Conservation (phyloP, 1,284 basidiomycete species). For the Ustilago sp. region DNA sequence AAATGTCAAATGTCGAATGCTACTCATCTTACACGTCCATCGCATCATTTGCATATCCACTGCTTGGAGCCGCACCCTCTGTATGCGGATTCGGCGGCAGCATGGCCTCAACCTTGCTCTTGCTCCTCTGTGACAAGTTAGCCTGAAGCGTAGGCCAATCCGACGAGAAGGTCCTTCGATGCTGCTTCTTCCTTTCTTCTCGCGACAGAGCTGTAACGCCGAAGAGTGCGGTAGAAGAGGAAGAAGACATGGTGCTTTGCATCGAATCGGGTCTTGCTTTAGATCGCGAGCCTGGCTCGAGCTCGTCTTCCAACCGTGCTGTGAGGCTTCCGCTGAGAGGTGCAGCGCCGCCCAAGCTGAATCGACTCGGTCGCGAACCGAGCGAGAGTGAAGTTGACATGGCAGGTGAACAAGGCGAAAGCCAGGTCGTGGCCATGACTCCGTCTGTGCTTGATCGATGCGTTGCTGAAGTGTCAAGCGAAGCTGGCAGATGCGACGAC, state of each 20-base stretch:
- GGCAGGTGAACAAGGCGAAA: slow-evolving; percentile 19
- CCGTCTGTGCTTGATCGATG: slow-evolving; percentile 6
- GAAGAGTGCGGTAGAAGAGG: slow-evolving; percentile 39
- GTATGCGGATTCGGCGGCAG: slow-evolving; percentile 1
- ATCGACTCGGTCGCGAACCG: slow-evolving; percentile 23
- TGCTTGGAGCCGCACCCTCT: neutral
- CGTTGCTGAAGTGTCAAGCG: neutral
- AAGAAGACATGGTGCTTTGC: slow-evolving; percentile 32
- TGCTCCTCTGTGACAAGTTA: slow-evolving; percentile 28
- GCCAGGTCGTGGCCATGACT: slow-evolving; percentile 5
- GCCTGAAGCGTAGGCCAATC: slow-evolving; percentile 52
- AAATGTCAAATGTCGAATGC: neutral
- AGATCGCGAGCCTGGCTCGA: slow-evolving; percentile 2
- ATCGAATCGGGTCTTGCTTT: slow-evolving; percentile 40
- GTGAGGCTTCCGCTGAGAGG: slow-evolving; percentile 17
- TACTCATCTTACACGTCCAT: neutral
- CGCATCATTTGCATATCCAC: slow-evolving; percentile 1
- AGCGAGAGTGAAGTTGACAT: slow-evolving; percentile 38
- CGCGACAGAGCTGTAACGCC: slow-evolving; percentile 40
- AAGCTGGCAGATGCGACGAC: slow-evolving; percentile 4
- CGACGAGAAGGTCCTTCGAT: slow-evolving; percentile 50
- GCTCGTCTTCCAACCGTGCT: slow-evolving; percentile 13
- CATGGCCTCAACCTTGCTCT: slow-evolving; percentile 23
- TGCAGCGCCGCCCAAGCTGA: slow-evolving; percentile 28
- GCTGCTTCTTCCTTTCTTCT: slow-evolving; percentile 54